Evolutionary conservation across 176 grass and related monocot genomes (phyloP).

Genomic region (Cocos nucifera): DNA sequence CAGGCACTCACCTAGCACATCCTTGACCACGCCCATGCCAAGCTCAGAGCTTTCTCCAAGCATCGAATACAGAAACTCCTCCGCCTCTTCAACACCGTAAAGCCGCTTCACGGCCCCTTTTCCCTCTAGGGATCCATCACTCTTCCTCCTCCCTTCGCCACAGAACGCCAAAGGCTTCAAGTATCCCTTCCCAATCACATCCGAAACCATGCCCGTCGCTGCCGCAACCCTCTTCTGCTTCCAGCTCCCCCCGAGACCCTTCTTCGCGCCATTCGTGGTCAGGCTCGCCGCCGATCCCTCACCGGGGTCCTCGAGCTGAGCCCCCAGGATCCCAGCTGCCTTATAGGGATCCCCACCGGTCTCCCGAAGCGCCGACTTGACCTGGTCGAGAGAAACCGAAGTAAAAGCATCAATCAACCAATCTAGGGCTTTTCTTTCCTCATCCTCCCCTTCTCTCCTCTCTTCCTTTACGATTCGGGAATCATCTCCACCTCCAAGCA

Average conservation of each 20-base stretch:
- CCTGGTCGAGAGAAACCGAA: conserved; percentile 53
- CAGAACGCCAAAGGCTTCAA: conserved; percentile 7
- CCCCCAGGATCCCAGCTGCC: conserved; percentile 52
- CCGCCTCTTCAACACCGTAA: conserved; percentile 42
- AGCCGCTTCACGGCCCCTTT: conserved; percentile 1
- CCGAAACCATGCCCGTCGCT: conserved; percentile 54
- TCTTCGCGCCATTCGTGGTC: too few relatives aligned
- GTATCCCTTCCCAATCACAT: conserved; percentile 71
- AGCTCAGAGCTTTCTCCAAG: conserved; percentile 53
- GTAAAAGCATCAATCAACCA: conserved; percentile 61
- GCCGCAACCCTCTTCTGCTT: conserved; percentile 38
- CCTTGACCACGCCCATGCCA: conserved; percentile 63
- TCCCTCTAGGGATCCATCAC: conserved; percentile 5
- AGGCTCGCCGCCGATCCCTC: not conserved
- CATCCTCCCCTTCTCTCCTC: conserved; percentile 5
- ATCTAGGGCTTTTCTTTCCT: conserved; percentile 37
- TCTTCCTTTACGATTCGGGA: too few relatives aligned
- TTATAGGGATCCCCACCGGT: conserved; percentile 47
- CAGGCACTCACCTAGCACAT: conserved; percentile 43
- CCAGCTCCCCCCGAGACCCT: conserved; percentile 15
- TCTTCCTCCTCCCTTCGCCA: not conserved
- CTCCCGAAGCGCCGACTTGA: conserved; percentile 54
- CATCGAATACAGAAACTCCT: conserved; percentile 67
- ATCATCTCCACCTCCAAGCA: too few relatives aligned
- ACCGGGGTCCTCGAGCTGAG: conserved; percentile 24